Conservation (phyloP, 1,284 basidiomycete species). For the Moniliophthora roreri region DNA sequence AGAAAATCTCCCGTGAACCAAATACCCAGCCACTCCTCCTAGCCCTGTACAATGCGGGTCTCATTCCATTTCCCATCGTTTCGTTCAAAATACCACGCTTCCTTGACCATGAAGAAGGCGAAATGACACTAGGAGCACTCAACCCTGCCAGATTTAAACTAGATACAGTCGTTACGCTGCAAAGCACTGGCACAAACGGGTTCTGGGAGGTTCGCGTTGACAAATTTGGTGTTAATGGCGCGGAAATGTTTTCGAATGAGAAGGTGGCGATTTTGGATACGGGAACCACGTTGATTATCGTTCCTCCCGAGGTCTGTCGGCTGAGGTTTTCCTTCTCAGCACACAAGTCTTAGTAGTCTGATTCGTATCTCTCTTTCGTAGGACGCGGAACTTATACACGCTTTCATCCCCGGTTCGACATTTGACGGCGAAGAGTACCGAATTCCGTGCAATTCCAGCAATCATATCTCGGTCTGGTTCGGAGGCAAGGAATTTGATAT, state of each 20-base stretch:
- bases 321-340: background rate
- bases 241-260: conserved; percentile 37
- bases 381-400: conserved; percentile 57
- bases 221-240: conserved; percentile 50
- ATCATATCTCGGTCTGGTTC: conserved; percentile 63
- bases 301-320: conserved; percentile 34
- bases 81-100: conserved; percentile 78
- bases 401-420: conserved; percentile 57
- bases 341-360: conserved; percentile 39
- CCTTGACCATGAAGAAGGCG: conserved; percentile 51
- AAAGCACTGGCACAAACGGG: conserved; percentile 54
- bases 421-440: conserved; percentile 54
- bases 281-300: conserved; percentile 64
- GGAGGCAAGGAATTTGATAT: conserved; percentile 61
- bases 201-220: conserved; percentile 73
- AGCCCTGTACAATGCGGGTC: conserved; percentile 53
- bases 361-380: conserved; percentile 31
- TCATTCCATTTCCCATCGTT: conserved; percentile 63
- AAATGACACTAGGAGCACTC: conserved; percentile 77
- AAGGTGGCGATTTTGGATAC: conserved; percentile 73
- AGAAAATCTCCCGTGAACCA: conserved; percentile 55
- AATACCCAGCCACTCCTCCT: conserved; percentile 66
- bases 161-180: conserved; percentile 50
- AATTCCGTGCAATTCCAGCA: conserved; percentile 72
- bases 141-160: conserved; percentile 59